phyloP scores from a whole-genome alignment of 768 basidiomycete genomes.

The Melanogaster broomeanus region DNA sequence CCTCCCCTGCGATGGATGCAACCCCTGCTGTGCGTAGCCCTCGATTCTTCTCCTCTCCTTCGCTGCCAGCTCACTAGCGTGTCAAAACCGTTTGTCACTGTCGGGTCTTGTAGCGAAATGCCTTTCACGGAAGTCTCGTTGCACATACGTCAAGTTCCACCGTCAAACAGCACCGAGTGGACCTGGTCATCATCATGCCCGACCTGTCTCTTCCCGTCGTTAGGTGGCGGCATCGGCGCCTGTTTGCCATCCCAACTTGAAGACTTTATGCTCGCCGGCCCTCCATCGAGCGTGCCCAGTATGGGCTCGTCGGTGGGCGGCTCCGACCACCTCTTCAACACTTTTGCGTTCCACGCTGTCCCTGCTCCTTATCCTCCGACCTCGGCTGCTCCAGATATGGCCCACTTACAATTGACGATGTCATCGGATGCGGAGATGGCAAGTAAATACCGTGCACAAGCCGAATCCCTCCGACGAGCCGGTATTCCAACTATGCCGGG shows the following conservation, averaged over 20 bases:
- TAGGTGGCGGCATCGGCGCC: constrained; percentile 10
- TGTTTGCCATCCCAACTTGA: constrained; percentile 38
- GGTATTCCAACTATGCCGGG: constrained; percentile 17
- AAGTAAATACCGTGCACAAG: constrained; percentile 48
- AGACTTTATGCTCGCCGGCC: constrained; percentile 44
- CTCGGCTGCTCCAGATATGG: constrained; percentile 21
- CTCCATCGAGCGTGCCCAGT: constrained; percentile 35
- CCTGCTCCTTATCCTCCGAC: constrained; percentile 15
- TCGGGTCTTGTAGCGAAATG: constrained; percentile 61
- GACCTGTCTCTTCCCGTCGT: constrained; percentile 34
- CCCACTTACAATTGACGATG: constrained; percentile 20
- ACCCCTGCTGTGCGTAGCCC: constrained; percentile 66
- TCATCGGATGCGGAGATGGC: constrained; percentile 40
- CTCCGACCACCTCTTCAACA: constrained; percentile 30
- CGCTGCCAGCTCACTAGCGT: not conserved
- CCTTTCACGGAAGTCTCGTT: constrained; percentile 64
- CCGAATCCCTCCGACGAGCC: constrained; percentile 43
- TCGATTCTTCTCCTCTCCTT: not conserved
- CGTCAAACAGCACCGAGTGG: constrained; percentile 79
- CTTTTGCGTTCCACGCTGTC: constrained; percentile 31
- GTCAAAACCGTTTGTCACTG: not conserved
- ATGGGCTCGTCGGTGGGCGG: constrained; percentile 23
- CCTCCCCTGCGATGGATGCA: constrained; percentile 80
- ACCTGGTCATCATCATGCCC: constrained; percentile 59
- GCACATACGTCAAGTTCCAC: constrained; percentile 83